These are phyloP conservation scores for Sporisorium sorghi DNA, from an alignment of 1,284 basidiomycete genomes.

Conservation along the genomic window DNA sequence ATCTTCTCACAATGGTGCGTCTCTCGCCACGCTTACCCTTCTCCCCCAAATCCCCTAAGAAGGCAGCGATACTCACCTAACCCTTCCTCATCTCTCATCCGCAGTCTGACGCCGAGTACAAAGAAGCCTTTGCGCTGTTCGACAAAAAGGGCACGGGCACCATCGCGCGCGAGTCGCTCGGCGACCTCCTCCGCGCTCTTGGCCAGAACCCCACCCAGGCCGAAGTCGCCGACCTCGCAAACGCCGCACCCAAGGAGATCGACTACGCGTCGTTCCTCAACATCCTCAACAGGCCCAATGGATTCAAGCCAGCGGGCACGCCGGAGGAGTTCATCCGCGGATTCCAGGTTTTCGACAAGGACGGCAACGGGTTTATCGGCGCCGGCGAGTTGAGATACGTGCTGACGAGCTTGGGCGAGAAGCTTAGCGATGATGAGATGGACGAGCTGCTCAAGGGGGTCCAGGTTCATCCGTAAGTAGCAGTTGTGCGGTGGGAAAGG, in stretches of 20 bases:
- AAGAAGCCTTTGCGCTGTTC: constrained; percentile 96
- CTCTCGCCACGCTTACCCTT: too few species aligned
- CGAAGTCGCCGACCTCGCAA: constrained; percentile 86
- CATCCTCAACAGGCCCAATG: constrained; percentile 92
- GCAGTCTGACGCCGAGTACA: constrained; percentile 71
- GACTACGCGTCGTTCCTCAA: constrained; percentile 78
- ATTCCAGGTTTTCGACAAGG: constrained; percentile 99
- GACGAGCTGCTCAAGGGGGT: constrained; percentile 97
- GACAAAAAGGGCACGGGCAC: constrained; percentile 94
- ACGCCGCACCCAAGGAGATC: constrained; percentile 80
- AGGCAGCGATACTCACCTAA: neutral
- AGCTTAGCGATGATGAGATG: constrained; percentile 97
- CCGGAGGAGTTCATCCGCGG: constrained; percentile 96
- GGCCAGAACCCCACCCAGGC: constrained; percentile 99
- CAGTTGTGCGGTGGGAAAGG: neutral
- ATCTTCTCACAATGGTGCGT: neutral
- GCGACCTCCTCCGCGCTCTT: constrained; percentile 92
- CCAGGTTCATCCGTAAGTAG: constrained; percentile 82
- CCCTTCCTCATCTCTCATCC: neutral
- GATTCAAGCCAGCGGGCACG: constrained; percentile 83
- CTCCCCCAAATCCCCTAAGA: too few species aligned
- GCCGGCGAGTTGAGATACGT: constrained; percentile 92
- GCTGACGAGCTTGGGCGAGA: constrained; percentile 93
- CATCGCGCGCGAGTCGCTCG: constrained; percentile 86
- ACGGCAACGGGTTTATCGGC: constrained; percentile 95